phyloP scores from a whole-genome alignment of 169 alveolate species.

The Plasmodium relictum region DNA sequence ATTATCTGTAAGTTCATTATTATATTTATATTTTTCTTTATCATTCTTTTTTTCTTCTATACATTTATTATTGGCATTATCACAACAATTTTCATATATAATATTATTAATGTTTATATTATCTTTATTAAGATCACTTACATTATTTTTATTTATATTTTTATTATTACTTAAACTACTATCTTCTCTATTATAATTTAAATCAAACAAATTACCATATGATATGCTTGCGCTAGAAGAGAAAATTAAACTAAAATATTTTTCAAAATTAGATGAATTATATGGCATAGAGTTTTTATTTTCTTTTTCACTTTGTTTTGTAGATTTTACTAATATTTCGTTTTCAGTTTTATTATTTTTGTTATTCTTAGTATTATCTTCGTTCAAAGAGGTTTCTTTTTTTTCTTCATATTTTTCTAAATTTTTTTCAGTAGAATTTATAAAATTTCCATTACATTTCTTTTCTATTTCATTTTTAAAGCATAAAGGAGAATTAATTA shows the following conservation, averaged over 20 bases:
- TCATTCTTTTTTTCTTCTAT: not conserved
- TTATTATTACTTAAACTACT: not conserved
- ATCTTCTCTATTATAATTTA: not conserved
- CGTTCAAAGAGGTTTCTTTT: not conserved
- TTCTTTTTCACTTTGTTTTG: not conserved
- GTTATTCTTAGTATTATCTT: not conserved
- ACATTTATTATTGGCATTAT: not conserved
- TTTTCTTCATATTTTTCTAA: not conserved
- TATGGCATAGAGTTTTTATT: not conserved
- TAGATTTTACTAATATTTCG: not conserved
- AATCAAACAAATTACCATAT: constrained; percentile 45
- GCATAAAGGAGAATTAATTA: constrained; percentile 24
- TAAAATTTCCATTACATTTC: not conserved
- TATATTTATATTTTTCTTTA: not conserved
- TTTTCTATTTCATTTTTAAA: not conserved
- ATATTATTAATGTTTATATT: not conserved
- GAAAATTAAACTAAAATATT: constrained; percentile 46
- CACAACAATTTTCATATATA: not conserved
- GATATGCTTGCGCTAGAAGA: constrained; percentile 19
- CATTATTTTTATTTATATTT: not conserved
- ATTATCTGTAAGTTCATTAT: not conserved
- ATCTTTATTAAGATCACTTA: not conserved
- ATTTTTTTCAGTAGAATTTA: not conserved
- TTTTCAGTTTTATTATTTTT: not conserved
- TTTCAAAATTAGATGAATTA: constrained; percentile 62